Evolutionary conservation across 2,329 filamentous ascomycete genomes (phyloP).

Genomic region (Neoascochyta sp.): DNA sequence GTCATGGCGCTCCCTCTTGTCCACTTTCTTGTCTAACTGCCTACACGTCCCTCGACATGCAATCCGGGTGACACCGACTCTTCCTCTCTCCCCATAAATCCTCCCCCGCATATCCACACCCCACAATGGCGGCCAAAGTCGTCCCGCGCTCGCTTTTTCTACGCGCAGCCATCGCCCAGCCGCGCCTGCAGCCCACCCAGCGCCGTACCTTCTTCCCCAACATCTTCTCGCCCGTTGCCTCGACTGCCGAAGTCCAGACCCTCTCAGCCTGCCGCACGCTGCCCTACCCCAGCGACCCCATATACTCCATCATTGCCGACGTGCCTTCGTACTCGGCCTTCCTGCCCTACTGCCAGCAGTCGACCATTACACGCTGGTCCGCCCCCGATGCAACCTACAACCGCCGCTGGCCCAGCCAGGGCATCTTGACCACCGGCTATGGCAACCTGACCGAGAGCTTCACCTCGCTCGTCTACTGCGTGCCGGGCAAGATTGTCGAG

Average conservation of each 20-base stretch:
- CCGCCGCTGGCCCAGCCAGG: slow-evolving; percentile 65
- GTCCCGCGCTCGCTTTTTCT: slow-evolving; percentile 42
- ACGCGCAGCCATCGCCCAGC: slow-evolving; percentile 11
- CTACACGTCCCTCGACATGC: slow-evolving; percentile 10
- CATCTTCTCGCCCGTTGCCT: slow-evolving; percentile 41
- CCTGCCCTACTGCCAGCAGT: slow-evolving; percentile 84
- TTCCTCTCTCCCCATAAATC: not conserved
- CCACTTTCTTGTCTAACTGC: too few relatives aligned
- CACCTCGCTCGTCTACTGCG: slow-evolving; percentile 73
- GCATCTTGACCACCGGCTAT: slow-evolving; percentile 81
- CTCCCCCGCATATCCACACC: not conserved
- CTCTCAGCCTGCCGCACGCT: slow-evolving; percentile 73
- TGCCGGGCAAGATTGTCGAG: slow-evolving; percentile 69
- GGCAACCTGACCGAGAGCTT: slow-evolving; percentile 80
- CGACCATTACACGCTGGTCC: slow-evolving; percentile 73
- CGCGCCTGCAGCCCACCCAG: slow-evolving; percentile 12
- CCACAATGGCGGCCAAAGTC: slow-evolving; percentile 26
- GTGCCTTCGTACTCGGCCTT: slow-evolving; percentile 76
- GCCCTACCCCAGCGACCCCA: slow-evolving; percentile 64
- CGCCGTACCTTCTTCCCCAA: slow-evolving; percentile 45
- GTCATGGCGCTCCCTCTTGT: too few relatives aligned
- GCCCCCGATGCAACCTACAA: slow-evolving; percentile 46
- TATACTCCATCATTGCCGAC: slow-evolving; percentile 86
- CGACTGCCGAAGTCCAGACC: slow-evolving; percentile 51
- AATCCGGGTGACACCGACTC: slow-evolving; percentile 11